Evolutionary conservation across 208 protist species (phyloP).

Genomic region (Sergeia podlipaevii): DNA sequence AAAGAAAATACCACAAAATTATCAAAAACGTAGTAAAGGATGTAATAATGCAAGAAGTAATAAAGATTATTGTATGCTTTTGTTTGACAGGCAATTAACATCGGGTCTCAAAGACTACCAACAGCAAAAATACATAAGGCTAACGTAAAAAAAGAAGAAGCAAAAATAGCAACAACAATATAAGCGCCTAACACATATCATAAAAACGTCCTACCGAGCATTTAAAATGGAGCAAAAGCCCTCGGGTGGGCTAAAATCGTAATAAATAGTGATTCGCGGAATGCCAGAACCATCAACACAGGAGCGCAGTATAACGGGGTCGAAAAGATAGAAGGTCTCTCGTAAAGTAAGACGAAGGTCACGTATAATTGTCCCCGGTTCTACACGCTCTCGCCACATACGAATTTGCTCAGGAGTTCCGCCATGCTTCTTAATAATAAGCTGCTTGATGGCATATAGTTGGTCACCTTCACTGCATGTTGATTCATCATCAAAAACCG

Average conservation of each 20-base stretch:
- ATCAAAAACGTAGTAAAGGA: not conserved
- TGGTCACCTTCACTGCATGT: constrained; percentile 18
- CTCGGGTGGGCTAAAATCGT: constrained; percentile 54
- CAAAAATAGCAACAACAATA: not conserved
- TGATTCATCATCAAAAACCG: constrained; percentile 55
- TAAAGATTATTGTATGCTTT: not conserved
- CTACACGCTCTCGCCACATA: constrained; percentile 68
- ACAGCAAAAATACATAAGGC: not conserved
- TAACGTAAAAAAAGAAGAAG: constrained; percentile 5
- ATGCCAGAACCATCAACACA: not conserved
- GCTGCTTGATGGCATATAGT: constrained; percentile 38
- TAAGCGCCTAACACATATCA: not conserved
- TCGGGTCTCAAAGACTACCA: too few relatives aligned
- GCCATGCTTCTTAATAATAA: constrained; percentile 55
- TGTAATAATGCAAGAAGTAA: constrained; percentile 7
- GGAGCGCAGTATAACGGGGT: not conserved
- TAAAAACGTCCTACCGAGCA: constrained; percentile 9
- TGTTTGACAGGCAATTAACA: not conserved
- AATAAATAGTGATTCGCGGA: constrained; percentile 42
- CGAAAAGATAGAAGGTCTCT: constrained; percentile 29
- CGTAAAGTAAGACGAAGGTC: constrained; percentile 39
- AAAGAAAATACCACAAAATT: too few relatives aligned
- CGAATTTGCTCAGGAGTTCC: constrained; percentile 30
- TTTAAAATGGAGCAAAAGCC: constrained; percentile 34
- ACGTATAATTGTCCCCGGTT: constrained; percentile 57